Conservation (phyloP, 2,329 filamentous ascomycete species). For the Penicillium hordei region DNA sequence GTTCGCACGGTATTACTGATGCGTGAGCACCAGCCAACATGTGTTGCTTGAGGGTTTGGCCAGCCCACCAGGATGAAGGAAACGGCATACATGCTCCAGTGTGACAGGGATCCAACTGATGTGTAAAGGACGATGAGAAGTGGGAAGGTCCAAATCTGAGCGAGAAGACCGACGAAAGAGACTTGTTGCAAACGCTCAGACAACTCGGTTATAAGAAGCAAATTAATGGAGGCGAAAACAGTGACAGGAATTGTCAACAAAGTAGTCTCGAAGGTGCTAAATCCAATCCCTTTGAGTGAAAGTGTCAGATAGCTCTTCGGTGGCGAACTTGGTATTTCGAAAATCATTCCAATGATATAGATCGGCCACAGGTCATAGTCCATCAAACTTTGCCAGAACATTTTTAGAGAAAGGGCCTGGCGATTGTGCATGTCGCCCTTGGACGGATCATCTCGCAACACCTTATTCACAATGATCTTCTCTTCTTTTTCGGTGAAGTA, state of each 20-base stretch:
- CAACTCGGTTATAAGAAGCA: slow-evolving; percentile 28
- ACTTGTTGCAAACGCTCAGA: slow-evolving; percentile 44
- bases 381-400: slow-evolving; percentile 35
- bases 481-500: slow-evolving; percentile 65
- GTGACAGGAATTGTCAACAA: slow-evolving; percentile 36
- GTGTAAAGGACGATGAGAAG: slow-evolving; percentile 49
- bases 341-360: slow-evolving; percentile 37
- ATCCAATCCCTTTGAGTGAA: slow-evolving; percentile 13
- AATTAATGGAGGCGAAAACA: slow-evolving; percentile 43
- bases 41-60: slow-evolving; percentile 44
- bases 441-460: slow-evolving; percentile 48
- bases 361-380: slow-evolving; percentile 43
- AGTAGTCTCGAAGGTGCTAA: slow-evolving; percentile 25
- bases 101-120: slow-evolving; percentile 32
- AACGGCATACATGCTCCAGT: slow-evolving; percentile 47
- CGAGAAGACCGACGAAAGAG: slow-evolving; percentile 47
- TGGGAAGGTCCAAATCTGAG: slow-evolving; percentile 54
- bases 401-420: slow-evolving; percentile 31
- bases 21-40: slow-evolving; percentile 51
- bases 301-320: slow-evolving; percentile 49
- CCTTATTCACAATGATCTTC: slow-evolving; percentile 61
- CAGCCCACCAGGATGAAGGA: slow-evolving; percentile 25
- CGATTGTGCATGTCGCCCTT: slow-evolving; percentile 40
- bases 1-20: slow-evolving; percentile 53
- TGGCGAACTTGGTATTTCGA: slow-evolving; percentile 45